A percentile compares a stretch with the other conserved stretches of the same genome.
phyloP scores from a whole-genome alignment of 176 grass and related monocot species.

The Thinopyrum elongatum region DNA sequence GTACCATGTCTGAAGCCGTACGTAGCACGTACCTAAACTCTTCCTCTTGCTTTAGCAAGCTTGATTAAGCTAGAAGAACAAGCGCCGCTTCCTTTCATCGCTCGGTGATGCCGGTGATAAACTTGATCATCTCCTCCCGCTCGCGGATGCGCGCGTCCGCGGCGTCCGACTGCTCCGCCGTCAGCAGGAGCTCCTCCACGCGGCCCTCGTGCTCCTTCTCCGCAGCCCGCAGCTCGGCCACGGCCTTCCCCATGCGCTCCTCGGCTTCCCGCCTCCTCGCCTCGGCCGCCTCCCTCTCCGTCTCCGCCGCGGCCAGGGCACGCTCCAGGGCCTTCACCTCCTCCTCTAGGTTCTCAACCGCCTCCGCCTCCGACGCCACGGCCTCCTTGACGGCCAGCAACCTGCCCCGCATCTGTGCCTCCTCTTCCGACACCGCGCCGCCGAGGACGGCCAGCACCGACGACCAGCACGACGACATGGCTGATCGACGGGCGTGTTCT shows the following conservation, averaged over 20 bases:
- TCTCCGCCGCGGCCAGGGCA: background rate
- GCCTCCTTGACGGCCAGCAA: background rate
- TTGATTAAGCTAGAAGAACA: constrained; percentile 24
- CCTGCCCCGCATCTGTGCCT: background rate
- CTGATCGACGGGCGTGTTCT: background rate
- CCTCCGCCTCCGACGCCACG: background rate
- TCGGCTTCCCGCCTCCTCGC: constrained; percentile 16
- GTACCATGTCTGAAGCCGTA: background rate
- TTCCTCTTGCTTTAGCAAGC: background rate
- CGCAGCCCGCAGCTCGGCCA: background rate
- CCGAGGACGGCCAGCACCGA: constrained; percentile 28
- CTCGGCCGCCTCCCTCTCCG: background rate
- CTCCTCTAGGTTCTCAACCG: constrained; percentile 9
- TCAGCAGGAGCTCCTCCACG: constrained; percentile 26
- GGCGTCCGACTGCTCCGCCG: background rate
- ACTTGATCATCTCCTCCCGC: constrained; percentile 27
- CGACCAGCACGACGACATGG: constrained; percentile 28
- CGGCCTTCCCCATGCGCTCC: background rate
- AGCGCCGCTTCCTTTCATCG: constrained; percentile 1
- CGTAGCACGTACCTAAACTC: background rate
- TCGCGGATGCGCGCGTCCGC: constrained; percentile 14
- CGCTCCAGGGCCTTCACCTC: constrained; percentile 31
- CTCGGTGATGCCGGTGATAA: constrained; percentile 14
- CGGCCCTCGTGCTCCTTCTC: background rate
- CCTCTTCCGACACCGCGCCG: background rate